Evolutionary conservation across 2,329 filamentous ascomycete genomes (phyloP).

Genomic region (Monilinia fructigena): DNA sequence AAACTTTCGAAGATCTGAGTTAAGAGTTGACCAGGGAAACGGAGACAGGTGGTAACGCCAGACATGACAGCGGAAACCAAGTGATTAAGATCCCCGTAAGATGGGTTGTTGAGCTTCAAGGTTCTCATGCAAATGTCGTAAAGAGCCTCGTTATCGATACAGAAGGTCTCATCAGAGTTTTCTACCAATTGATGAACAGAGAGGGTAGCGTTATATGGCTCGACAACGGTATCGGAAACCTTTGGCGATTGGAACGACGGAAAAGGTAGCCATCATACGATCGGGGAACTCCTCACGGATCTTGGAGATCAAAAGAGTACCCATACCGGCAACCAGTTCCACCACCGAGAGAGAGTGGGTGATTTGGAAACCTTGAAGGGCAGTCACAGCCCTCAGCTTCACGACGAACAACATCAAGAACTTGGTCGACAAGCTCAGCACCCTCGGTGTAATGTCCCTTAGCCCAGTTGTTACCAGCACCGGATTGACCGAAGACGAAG

Average conservation of each 20-base stretch:
- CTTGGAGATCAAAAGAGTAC: conserved; percentile 99
- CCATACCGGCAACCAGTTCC: conserved; percentile 99
- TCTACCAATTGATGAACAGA: conserved; percentile 99
- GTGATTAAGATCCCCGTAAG: conserved; percentile 99
- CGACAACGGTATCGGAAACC: conserved; percentile 98
- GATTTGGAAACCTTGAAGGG: conserved; percentile 99
- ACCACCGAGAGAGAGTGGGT: conserved; percentile 99
- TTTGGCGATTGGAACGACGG: conserved; percentile 96
- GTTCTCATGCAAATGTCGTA: conserved; percentile 99
- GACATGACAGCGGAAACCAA: conserved; percentile 99
- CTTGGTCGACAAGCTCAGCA: conserved; percentile 97
- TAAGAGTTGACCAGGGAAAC: conserved; percentile 99
- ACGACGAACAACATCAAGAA: conserved; percentile 96
- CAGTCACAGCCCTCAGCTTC: conserved; percentile 99
- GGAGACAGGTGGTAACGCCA: conserved; percentile 95
- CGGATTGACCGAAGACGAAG: conserved; percentile 99
- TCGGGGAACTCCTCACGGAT: conserved; percentile 99
- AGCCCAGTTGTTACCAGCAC: conserved; percentile 99
- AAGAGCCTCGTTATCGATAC: conserved; percentile 99
- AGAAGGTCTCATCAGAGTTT: conserved; percentile 99
- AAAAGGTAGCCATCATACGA: conserved; percentile 99
- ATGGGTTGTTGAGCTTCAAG: conserved; percentile 97
- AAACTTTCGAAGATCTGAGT: conserved; percentile 99
- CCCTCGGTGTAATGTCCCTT: conserved; percentile 99
- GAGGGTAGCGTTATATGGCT: conserved; percentile 99